These are phyloP conservation scores for Ustilago xerochloae DNA, from an alignment of 1,284 basidiomycete species.

Conservation along the genomic window DNA sequence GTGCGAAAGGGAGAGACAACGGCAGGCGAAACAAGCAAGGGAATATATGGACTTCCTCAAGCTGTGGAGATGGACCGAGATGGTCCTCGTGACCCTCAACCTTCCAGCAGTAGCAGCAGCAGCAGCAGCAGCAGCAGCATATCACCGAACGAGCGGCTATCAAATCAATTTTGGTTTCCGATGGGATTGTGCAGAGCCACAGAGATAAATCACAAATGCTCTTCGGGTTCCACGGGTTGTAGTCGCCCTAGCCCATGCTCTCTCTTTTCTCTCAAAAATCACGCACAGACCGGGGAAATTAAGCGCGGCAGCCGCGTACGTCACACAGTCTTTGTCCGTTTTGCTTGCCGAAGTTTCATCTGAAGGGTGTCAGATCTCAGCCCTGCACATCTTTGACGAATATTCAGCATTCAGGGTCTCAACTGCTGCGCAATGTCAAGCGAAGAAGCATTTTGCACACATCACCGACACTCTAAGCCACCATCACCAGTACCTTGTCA, in stretches of 20 bases:
- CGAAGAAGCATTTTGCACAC: not conserved
- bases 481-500: not conserved
- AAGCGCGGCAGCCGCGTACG: conserved; percentile 18
- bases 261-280: too few relatives aligned
- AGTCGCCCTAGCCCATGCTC: conserved; percentile 36
- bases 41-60: too few relatives aligned
- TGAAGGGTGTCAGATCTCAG: not conserved
- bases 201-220: conserved; percentile 6
- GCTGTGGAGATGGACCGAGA: not conserved
- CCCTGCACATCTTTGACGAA: not conserved
- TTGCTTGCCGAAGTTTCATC: not conserved
- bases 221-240: conserved; percentile 46
- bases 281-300: conserved; percentile 14
- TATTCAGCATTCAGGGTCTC: not conserved
- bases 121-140: not conserved
- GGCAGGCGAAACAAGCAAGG: too few relatives aligned
- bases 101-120: not conserved
- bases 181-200: not conserved
- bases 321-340: not conserved
- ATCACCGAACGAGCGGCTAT: conserved; percentile 1
- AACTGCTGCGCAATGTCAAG: not conserved
- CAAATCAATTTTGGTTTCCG: not conserved
- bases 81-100: not conserved
- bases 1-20: too few relatives aligned
- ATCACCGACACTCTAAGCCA: not conserved